These are phyloP conservation scores for Vigna hirtella DNA, from an alignment of 306 rosid genomes.

Conservation along the genomic window DNA sequence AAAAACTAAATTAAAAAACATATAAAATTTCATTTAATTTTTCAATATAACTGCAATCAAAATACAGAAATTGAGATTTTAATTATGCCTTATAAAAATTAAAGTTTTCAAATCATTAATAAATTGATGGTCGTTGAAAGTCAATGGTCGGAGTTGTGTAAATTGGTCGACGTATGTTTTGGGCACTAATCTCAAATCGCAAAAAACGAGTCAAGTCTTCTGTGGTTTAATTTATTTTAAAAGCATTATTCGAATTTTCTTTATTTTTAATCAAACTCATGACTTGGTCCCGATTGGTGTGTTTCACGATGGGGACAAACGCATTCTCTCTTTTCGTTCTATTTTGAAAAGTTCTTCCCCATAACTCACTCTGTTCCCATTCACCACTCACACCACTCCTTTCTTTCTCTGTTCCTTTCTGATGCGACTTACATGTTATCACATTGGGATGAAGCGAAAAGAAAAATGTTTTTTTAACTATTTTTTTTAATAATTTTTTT, in stretches of 20 bases:
- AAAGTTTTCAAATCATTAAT: no score
- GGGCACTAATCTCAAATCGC: neutral
- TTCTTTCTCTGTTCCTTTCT: neutral
- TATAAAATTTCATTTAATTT: no score
- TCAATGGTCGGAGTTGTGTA: neutral
- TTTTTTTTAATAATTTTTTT: no score
- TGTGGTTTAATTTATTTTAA: neutral
- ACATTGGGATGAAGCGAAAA: neutral
- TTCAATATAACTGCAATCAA: no score
- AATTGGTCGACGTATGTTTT: neutral
- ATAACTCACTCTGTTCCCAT: neutral
- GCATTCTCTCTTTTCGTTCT: neutral
- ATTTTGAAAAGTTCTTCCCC: neutral
- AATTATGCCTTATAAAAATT: no score
- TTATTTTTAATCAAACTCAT: neutral
- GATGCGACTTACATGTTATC: neutral
- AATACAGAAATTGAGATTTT: no score
- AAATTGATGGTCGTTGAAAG: neutral
- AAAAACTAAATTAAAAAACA: no score
- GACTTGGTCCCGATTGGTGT: neutral
- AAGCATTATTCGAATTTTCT: neutral
- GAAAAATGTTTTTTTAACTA: no score
- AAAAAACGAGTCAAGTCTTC: slow-evolving; percentile 4
- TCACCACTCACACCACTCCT: neutral
- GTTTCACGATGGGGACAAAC: neutral